Conservation (phyloP, 2,329 filamentous ascomycete genomes). For the Ascochyta rabiei region DNA sequence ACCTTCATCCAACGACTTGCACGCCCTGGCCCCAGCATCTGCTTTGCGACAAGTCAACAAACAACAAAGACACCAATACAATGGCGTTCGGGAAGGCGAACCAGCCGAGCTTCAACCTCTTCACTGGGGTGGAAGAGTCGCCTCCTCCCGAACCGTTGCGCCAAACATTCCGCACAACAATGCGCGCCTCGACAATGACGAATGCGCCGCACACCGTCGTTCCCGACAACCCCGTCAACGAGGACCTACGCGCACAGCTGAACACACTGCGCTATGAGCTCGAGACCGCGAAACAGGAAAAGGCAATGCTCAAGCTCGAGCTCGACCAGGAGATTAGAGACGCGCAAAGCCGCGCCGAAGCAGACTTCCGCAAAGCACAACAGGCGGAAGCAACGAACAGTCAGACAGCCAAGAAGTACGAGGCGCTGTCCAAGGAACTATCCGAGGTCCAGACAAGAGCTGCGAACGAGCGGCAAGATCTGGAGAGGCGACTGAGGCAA, state of each 20-base stretch:
- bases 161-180: conserved; percentile 48
- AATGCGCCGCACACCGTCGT: conserved; percentile 45
- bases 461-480: conserved; percentile 60
- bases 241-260: conserved; percentile 87
- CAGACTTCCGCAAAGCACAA: conserved; percentile 75
- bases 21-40: neutral
- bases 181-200: conserved; percentile 54
- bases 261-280: conserved; percentile 88
- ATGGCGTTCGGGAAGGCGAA: conserved; percentile 45
- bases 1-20: neutral
- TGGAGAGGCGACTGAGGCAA: conserved; percentile 61
- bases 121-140: conserved; percentile 51
- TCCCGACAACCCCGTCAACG: conserved; percentile 59
- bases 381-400: conserved; percentile 61
- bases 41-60: conserved; percentile 13
- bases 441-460: conserved; percentile 61
- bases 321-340: conserved; percentile 86
- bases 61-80: conserved; percentile 28
- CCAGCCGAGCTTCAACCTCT: conserved; percentile 56
- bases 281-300: conserved; percentile 85
- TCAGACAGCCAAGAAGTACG: conserved; percentile 60
- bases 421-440: conserved; percentile 60
- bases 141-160: conserved; percentile 47
- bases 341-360: conserved; percentile 78
- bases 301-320: conserved; percentile 76